phyloP scores from a whole-genome alignment of 768 basidiomycete species.

The Boletellus emodensis region DNA sequence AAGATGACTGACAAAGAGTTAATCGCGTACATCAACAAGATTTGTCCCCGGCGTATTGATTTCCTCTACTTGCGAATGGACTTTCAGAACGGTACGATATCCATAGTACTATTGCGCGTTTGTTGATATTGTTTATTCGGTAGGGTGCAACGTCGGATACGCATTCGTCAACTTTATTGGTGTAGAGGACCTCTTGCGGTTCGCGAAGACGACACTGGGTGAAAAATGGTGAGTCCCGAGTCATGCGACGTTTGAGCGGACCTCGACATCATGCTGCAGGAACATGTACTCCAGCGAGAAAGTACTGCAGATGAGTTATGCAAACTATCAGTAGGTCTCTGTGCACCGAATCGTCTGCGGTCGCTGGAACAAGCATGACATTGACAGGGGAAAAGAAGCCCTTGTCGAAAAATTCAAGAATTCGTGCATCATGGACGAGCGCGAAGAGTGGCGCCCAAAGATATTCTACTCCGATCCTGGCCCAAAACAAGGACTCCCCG shows the following conservation, averaged over 20 bases:
- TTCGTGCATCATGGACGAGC: constrained; percentile 86
- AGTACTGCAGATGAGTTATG: constrained; percentile 87
- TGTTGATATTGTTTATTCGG: constrained; percentile 3
- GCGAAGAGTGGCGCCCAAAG: constrained; percentile 77
- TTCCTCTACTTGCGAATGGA: constrained; percentile 88
- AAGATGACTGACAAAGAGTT: constrained; percentile 81
- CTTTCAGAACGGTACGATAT: constrained; percentile 65
- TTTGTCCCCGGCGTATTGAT: constrained; percentile 75
- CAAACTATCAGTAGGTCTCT: constrained; percentile 79
- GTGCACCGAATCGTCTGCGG: constrained; percentile 1
- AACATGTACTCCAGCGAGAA: constrained; percentile 93
- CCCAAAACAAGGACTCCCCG: constrained; percentile 64
- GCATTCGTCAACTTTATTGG: constrained; percentile 90
- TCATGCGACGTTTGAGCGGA: neutral
- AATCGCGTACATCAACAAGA: constrained; percentile 60
- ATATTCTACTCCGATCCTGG: constrained; percentile 77
- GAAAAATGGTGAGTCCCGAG: constrained; percentile 64
- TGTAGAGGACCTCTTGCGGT: constrained; percentile 69
- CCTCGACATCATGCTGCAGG: constrained; percentile 40
- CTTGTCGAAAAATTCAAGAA: constrained; percentile 92
- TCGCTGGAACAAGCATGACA: constrained; percentile 2
- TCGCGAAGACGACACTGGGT: constrained; percentile 70
- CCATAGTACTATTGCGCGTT: neutral
- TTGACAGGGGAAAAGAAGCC: constrained; percentile 76
- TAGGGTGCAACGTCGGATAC: constrained; percentile 76